These are phyloP conservation scores for Leucocoprinus sp. DNA, from an alignment of 768 basidiomycete species.

Conservation along the genomic window DNA sequence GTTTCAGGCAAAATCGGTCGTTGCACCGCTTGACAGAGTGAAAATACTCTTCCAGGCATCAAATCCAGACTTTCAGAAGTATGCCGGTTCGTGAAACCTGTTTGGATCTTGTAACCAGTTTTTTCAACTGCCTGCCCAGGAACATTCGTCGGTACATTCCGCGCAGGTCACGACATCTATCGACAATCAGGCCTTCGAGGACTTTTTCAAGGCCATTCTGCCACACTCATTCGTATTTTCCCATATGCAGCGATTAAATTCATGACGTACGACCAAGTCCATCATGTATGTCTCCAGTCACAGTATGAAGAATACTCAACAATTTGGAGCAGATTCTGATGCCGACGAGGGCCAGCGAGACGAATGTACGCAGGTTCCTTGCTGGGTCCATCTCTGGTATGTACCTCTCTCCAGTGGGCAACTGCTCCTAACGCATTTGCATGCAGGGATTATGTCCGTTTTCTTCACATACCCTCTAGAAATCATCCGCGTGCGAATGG, in stretches of 20 bases:
- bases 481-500: conserved; percentile 91
- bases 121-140: conserved; percentile 36
- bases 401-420: conserved; percentile 16
- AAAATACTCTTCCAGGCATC: conserved; percentile 99
- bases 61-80: conserved; percentile 90
- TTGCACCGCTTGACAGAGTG: conserved; percentile 94
- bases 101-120: background rate
- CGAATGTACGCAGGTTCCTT: conserved; percentile 68
- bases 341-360: conserved; percentile 73
- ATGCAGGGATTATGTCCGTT: conserved; percentile 72
- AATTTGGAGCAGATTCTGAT: conserved; percentile 61
- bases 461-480: conserved; percentile 94
- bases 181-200: conserved; percentile 62
- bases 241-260: conserved; percentile 98
- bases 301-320: background rate
- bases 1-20: conserved; percentile 83
- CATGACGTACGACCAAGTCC: conserved; percentile 89
- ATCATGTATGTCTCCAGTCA: conserved; percentile 39
- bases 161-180: conserved; percentile 70
- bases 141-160: conserved; percentile 77
- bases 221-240: conserved; percentile 88
- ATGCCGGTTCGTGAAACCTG: conserved; percentile 58
- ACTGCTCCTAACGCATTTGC: conserved; percentile 1
- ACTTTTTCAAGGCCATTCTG: conserved; percentile 92
- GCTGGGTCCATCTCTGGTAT: conserved; percentile 85